Conservation (phyloP, 345 rosid species). For the Pistacia atlantica region DNA sequence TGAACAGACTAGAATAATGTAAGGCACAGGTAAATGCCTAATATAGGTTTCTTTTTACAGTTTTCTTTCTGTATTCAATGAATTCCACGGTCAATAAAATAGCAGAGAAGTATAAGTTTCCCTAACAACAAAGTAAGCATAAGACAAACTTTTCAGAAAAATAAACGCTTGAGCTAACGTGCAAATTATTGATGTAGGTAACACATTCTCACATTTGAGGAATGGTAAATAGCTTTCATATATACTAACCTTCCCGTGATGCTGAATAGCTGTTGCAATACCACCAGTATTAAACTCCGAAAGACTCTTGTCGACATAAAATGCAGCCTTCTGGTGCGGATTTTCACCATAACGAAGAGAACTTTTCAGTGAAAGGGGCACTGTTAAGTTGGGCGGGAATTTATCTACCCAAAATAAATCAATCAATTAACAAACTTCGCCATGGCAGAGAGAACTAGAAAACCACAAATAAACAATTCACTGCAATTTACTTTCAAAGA, state of each 20-base stretch:
- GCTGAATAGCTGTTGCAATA: constrained; percentile 91
- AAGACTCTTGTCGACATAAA: constrained; percentile 81
- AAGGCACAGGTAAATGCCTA: background rate
- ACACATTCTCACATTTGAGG: background rate
- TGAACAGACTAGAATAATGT: background rate
- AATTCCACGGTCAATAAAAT: background rate
- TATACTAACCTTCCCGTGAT: constrained; percentile 86
- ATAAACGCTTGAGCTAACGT: background rate
- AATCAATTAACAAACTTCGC: constrained; percentile 14
- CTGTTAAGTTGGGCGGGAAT: constrained; percentile 80
- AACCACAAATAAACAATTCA: constrained; percentile 1
- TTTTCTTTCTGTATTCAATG: background rate
- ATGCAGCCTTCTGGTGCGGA: constrained; percentile 92
- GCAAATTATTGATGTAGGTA: background rate
- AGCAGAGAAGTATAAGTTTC: background rate
- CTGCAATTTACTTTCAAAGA: background rate
- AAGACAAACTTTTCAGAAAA: background rate
- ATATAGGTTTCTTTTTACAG: background rate
- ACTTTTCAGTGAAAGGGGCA: constrained; percentile 67
- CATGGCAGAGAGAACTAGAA: background rate
- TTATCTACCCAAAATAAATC: constrained; percentile 56
- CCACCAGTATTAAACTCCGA: constrained; percentile 94
- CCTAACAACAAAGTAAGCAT: background rate
- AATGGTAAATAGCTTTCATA: background rate
- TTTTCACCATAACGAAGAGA: constrained; percentile 95